These are phyloP conservation scores for Helianthus tuberosus DNA, from an alignment of 129 eudicot genomes.

Conservation along the genomic window DNA sequence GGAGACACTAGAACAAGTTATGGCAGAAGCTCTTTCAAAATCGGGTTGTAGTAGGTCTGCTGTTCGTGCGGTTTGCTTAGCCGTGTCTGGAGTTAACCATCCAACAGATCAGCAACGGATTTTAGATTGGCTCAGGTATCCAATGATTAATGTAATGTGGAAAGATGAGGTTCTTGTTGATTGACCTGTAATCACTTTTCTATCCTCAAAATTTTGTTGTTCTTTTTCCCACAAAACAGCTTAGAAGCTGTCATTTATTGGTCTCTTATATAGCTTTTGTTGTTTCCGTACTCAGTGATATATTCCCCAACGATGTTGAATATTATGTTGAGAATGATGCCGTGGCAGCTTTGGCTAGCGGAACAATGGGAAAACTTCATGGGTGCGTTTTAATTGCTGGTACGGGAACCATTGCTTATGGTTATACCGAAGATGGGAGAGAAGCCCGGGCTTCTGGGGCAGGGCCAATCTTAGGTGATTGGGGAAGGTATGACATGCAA, in stretches of 20 bases:
- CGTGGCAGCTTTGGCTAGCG: slow-evolving; percentile 96
- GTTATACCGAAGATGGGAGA: slow-evolving; percentile 79
- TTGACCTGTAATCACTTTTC: too few species aligned
- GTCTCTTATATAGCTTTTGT: background rate
- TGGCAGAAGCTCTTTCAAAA: slow-evolving; percentile 78
- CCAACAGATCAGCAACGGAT: slow-evolving; percentile 85
- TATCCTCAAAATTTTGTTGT: too few species aligned
- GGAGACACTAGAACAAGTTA: slow-evolving; percentile 79
- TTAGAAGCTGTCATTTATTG: background rate
- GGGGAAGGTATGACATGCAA: slow-evolving; percentile 78
- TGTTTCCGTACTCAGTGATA: slow-evolving; percentile 48
- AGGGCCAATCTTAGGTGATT: slow-evolving; percentile 91
- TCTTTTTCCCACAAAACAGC: too few species aligned
- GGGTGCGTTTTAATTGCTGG: slow-evolving; percentile 98
- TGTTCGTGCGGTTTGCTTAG: slow-evolving; percentile 92
- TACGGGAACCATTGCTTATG: slow-evolving; percentile 96
- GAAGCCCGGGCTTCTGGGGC: slow-evolving; percentile 99
- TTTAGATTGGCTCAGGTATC: slow-evolving; percentile 77
- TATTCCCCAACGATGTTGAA: slow-evolving; percentile 67
- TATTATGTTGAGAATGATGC: slow-evolving; percentile 90
- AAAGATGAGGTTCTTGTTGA: too few species aligned
- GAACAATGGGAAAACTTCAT: slow-evolving; percentile 97
- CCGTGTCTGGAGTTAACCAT: slow-evolving; percentile 92
- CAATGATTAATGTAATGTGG: too few species aligned
- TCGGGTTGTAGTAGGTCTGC: slow-evolving; percentile 69